Base-by-base conservation (phyloP, 352 stramenopile genomes). In the Peronospora tabacina region DNA sequence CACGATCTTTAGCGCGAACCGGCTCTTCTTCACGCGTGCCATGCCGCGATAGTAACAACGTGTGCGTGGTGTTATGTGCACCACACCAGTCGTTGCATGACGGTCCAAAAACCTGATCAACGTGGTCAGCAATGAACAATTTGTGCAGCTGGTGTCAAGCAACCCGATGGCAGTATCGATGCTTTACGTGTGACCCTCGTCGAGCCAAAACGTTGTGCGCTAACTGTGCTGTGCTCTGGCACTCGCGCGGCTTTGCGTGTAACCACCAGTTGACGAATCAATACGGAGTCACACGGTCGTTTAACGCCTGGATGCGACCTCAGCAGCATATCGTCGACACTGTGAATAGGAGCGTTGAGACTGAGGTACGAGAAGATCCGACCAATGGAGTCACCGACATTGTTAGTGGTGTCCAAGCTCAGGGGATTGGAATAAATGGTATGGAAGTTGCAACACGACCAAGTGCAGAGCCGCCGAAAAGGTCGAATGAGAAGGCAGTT, bases 181-280 rank as follows among this genome's bases (percentile, higher is more conserved):
- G 70, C 51, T 54, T 52, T 13, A 54, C 49, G 39, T 80, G 70
- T 49, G 57, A 76, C 60, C 66, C 66, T 17, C 63, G 63, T 30
- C 35, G 12, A 36, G 52, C 45, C 17, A 68, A 72, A 52, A 53
- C 35, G 30, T 26, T 76, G 7, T 76, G 66, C 45, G 16, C 17
- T 1, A 54, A 30, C 35, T 54, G 46, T 49, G 75, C 63, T 32
- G 58, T 44, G 13, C 43, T 55, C 9, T 80, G 70, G 70, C 70
- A 80, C 51, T 62, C 61, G 28, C 63, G 70, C 12, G 70, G 70
- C 12, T 57, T 56, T 39, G 58, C 52, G 11, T 41, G 66, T 29
- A 56, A 50, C 41, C 70, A 80, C 40, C 44, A 49, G 33, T 41
- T 77, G 34, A 59, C 52, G 26, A 71, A 30, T 26, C 35, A 22